These are phyloP conservation scores for Alternaria solani DNA, from an alignment of 2,329 filamentous ascomycete species.

Conservation along the genomic window DNA sequence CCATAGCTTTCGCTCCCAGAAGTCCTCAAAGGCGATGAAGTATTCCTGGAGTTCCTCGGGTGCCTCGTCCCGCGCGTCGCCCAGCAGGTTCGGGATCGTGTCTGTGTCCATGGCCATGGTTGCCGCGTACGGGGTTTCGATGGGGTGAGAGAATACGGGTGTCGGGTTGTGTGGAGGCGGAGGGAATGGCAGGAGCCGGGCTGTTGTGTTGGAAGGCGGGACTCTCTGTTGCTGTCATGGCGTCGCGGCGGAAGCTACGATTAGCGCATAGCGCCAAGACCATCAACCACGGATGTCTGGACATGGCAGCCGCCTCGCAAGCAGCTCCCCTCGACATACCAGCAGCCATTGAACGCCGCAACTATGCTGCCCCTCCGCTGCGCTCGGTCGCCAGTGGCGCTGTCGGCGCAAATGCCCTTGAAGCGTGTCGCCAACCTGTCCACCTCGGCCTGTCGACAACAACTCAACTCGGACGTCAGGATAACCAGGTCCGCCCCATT, in stretches of 20 bases:
- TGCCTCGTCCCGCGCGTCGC: constrained; percentile 85
- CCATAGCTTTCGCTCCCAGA: constrained; percentile 99
- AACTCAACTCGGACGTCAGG: constrained; percentile 76
- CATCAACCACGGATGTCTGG: constrained; percentile 27
- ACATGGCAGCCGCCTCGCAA: constrained; percentile 32
- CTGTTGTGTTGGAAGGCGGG: constrained; percentile 27
- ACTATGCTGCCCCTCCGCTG: constrained; percentile 53
- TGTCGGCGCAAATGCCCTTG: constrained; percentile 42
- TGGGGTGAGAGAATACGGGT: neutral
- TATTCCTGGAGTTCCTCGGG: constrained; percentile 87
- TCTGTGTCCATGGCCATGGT: constrained; percentile 77
- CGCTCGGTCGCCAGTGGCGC: constrained; percentile 50
- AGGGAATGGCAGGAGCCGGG: constrained; percentile 13
- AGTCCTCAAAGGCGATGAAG: constrained; percentile 92
- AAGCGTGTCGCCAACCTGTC: constrained; percentile 41
- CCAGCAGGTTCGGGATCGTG: constrained; percentile 89
- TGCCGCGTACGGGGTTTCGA: neutral
- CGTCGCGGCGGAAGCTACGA: constrained; percentile 33
- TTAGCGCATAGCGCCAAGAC: constrained; percentile 33
- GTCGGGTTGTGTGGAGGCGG: constrained; percentile 5
- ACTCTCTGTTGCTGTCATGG: constrained; percentile 32
- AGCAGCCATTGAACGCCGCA: constrained; percentile 50
- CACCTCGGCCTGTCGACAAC: constrained; percentile 37
- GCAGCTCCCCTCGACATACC: constrained; percentile 38
- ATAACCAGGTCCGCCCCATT: constrained; percentile 68